phyloP scores from a whole-genome alignment of 1,284 basidiomycete species.

The Veloboletus limbatus region DNA sequence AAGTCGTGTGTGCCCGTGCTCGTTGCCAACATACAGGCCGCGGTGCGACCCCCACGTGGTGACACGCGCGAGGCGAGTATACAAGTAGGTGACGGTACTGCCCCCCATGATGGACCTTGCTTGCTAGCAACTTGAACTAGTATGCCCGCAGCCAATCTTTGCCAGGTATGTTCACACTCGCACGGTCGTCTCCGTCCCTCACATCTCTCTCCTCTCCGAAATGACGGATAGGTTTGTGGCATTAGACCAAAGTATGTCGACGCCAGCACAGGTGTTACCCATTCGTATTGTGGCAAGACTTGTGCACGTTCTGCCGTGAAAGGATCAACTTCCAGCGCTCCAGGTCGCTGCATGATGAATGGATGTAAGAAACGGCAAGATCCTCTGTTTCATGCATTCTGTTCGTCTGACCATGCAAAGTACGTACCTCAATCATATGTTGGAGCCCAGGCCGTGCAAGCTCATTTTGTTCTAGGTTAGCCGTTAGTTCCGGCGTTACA shows the following conservation, averaged over 20 bases:
- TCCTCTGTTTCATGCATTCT: slow-evolving; percentile 48
- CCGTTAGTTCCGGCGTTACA: slow-evolving; percentile 44
- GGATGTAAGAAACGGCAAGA: slow-evolving; percentile 50
- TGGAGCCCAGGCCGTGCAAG: slow-evolving; percentile 8
- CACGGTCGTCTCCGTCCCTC: slow-evolving; percentile 15
- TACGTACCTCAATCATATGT: slow-evolving; percentile 27
- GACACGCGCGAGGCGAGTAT: slow-evolving; percentile 16
- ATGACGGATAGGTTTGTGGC: slow-evolving; percentile 47
- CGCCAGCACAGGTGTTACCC: slow-evolving; percentile 51
- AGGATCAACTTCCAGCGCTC: slow-evolving; percentile 17
- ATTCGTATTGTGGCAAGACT: slow-evolving; percentile 59
- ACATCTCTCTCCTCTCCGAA: slow-evolving; percentile 4
- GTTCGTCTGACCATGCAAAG: slow-evolving; percentile 56
- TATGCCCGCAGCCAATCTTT: slow-evolving; percentile 24
- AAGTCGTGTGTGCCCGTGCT: slow-evolving; percentile 14
- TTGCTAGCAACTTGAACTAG: too few relatives aligned
- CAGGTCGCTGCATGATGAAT: slow-evolving; percentile 40
- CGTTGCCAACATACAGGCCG: slow-evolving; percentile 15
- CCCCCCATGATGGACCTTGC: neutral
- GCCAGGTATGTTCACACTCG: slow-evolving; percentile 26
- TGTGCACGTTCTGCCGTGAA: slow-evolving; percentile 46
- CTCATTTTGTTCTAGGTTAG: slow-evolving; percentile 41
- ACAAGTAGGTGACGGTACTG: slow-evolving; percentile 16
- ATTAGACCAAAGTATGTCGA: slow-evolving; percentile 55
- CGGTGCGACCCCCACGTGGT: slow-evolving; percentile 29